Percentiles rank a stretch among this genome's conserved stretches.
Conservation (phyloP, 2,329 filamentous ascomycete genomes). For the Fusarium sp. region DNA sequence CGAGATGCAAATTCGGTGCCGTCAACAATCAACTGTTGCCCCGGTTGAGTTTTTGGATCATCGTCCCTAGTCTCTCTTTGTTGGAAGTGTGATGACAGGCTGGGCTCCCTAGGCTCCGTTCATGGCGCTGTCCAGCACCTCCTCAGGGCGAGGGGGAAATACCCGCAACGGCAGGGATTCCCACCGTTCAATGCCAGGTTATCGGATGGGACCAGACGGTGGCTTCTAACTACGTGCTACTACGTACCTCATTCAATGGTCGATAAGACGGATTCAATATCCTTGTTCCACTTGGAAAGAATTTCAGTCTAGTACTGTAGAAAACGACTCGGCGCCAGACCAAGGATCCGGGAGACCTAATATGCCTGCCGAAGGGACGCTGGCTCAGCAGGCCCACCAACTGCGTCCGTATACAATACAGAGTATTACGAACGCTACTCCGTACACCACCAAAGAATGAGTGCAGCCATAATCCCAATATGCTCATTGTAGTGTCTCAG, state of each 20-base stretch:
- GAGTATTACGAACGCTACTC: neutral
- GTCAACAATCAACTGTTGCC: slow-evolving; percentile 29
- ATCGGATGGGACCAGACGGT: slow-evolving; percentile 41
- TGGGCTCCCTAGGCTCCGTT: slow-evolving; percentile 14
- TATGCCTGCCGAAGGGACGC: neutral
- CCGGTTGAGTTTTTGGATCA: slow-evolving; percentile 40
- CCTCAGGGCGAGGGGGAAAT: slow-evolving; percentile 33
- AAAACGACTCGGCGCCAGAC: slow-evolving; percentile 10
- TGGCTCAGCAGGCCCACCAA: neutral
- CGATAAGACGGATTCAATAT: slow-evolving; percentile 26
- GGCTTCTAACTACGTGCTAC: slow-evolving; percentile 36
- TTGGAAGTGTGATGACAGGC: slow-evolving; percentile 38
- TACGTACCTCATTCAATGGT: slow-evolving; percentile 35
- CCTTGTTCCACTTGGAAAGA: slow-evolving; percentile 24
- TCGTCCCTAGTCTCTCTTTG: slow-evolving; percentile 30
- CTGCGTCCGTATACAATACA: neutral
- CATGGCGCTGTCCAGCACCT: slow-evolving; percentile 25
- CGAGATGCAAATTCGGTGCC: slow-evolving; percentile 36
- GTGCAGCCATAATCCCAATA: neutral
- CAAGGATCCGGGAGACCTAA: slow-evolving; percentile 28
- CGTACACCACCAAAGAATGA: neutral
- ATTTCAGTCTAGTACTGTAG: slow-evolving; percentile 18
- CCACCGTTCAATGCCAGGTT: slow-evolving; percentile 39
- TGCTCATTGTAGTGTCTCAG: slow-evolving; percentile 14
- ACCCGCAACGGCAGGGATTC: slow-evolving; percentile 30